Evolutionary conservation across 805 yeast species (phyloP).

Genomic region (Yarrowia osloensis): DNA sequence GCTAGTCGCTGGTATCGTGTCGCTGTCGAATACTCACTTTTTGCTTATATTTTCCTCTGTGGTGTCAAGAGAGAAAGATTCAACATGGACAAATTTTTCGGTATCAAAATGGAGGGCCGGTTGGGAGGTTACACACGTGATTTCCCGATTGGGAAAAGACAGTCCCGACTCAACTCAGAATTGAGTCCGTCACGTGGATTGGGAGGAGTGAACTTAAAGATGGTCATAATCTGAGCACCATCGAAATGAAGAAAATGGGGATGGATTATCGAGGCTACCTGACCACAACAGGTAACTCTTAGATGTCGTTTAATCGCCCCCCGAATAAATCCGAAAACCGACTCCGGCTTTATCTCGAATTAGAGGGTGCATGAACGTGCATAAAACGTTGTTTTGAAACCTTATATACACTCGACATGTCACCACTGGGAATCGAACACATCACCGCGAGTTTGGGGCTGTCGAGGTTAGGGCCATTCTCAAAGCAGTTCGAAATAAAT

Average conservation of each 20-base stretch:
- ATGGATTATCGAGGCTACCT: no score
- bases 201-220: not conserved
- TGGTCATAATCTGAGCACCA: not conserved
- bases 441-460: not conserved
- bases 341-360: no score
- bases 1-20: not conserved
- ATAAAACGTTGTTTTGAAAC: no score
- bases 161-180: constrained; percentile 7
- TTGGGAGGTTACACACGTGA: constrained; percentile 28
- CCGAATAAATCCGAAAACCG: no score
- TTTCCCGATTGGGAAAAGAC: constrained; percentile 27
- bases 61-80: constrained; percentile 31
- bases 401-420: no score
- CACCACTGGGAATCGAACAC: not conserved
- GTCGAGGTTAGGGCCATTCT: not conserved
- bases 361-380: no score
- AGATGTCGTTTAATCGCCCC: no score
- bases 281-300: no score
- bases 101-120: constrained; percentile 21
- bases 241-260: not conserved
- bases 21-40: constrained; percentile 25
- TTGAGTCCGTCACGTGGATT: constrained; percentile 23
- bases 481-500: not conserved
- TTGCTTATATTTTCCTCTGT: constrained; percentile 30
- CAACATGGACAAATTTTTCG: constrained; percentile 27